Percentiles rank a stretch among this genome's conserved stretches.
These are phyloP conservation scores for Mortierella antarctica DNA, from an alignment of 192 early-diverging fungal genomes.

Conservation along the genomic window DNA sequence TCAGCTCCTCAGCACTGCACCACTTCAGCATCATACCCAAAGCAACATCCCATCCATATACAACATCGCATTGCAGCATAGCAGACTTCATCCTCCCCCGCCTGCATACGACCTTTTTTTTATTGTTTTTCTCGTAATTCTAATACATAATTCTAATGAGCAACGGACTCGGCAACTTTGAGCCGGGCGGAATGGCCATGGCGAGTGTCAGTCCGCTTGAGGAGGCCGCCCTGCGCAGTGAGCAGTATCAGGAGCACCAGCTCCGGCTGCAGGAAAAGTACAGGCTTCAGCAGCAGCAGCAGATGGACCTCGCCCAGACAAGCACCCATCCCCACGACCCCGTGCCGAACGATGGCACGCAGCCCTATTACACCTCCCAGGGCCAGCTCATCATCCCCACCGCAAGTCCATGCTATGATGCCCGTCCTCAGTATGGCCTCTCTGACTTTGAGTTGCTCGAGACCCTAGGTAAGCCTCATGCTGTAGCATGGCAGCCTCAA, in stretches of 20 bases:
- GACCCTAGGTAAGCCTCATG: conserved; percentile 57
- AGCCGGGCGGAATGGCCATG: conserved; percentile 55
- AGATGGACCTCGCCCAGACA: conserved; percentile 21
- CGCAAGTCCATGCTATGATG: conserved; percentile 41
- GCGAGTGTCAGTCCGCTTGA: conserved; percentile 31
- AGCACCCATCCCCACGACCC: conserved; percentile 47
- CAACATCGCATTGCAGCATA: too few relatives aligned
- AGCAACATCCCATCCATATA: neutral
- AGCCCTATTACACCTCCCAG: conserved; percentile 46
- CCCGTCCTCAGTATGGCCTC: conserved; percentile 49
- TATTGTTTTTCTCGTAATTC: neutral
- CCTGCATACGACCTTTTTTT: too few relatives aligned
- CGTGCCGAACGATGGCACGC: conserved; percentile 24
- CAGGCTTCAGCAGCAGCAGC: conserved; percentile 33
- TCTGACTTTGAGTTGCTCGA: conserved; percentile 64
- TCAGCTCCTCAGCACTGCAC: too few relatives aligned
- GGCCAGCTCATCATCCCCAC: conserved; percentile 35
- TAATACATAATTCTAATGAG: conserved; percentile 18
- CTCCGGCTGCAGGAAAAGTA: conserved; percentile 46
- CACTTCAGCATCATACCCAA: too few relatives aligned
- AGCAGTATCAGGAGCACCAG: conserved; percentile 41
- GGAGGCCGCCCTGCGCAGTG: conserved; percentile 33
- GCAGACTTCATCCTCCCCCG: too few relatives aligned
- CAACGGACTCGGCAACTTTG: conserved; percentile 54
- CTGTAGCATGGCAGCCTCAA: neutral